Percentiles rank a stretch among this genome's conserved stretches.
Conservation (phyloP, 1,139 yeast genomes). For the Keqinozyma sinolaborantium region DNA sequence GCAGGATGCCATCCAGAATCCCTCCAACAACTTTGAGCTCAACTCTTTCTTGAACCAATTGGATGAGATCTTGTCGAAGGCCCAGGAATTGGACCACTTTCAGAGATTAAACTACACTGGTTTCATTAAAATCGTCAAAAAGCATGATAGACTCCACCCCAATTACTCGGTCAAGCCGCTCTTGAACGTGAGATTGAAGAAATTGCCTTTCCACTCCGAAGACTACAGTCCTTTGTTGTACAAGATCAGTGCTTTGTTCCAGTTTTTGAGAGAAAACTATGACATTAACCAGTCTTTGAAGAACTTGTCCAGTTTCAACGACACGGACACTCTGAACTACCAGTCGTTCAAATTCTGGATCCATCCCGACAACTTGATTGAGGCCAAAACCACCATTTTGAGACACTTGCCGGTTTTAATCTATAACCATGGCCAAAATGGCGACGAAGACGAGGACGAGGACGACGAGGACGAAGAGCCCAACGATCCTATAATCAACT, state of each 20-base stretch:
- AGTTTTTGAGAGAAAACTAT: slow-evolving; percentile 70
- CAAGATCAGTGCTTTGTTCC: slow-evolving; percentile 77
- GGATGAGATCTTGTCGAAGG: slow-evolving; percentile 69
- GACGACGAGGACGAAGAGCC: slow-evolving; percentile 32
- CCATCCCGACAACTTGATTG: slow-evolving; percentile 95
- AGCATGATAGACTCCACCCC: slow-evolving; percentile 89
- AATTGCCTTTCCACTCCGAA: slow-evolving; percentile 89
- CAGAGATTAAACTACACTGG: slow-evolving; percentile 93
- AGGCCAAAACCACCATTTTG: slow-evolving; percentile 87
- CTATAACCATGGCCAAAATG: slow-evolving; percentile 48
- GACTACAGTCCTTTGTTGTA: slow-evolving; percentile 90
- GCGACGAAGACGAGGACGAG: slow-evolving; percentile 33
- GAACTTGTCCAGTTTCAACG: slow-evolving; percentile 45
- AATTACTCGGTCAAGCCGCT: slow-evolving; percentile 84
- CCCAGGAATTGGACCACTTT: slow-evolving; percentile 86
- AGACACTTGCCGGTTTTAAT: slow-evolving; percentile 92
- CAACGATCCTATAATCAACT: slow-evolving; percentile 79
- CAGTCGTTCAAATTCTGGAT: slow-evolving; percentile 92
- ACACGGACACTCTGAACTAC: slow-evolving; percentile 51
- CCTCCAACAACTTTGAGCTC: slow-evolving; percentile 45
- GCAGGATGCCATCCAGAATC: slow-evolving; percentile 44
- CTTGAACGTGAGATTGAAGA: slow-evolving; percentile 80
- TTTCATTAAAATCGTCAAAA: slow-evolving; percentile 88
- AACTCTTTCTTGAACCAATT: slow-evolving; percentile 57
- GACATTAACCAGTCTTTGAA: slow-evolving; percentile 38